A percentile compares a stretch with the other conserved stretches of the same genome.
Evolutionary conservation across 2,329 filamentous ascomycete species (phyloP).

Genomic region (Talaromyces sp.): DNA sequence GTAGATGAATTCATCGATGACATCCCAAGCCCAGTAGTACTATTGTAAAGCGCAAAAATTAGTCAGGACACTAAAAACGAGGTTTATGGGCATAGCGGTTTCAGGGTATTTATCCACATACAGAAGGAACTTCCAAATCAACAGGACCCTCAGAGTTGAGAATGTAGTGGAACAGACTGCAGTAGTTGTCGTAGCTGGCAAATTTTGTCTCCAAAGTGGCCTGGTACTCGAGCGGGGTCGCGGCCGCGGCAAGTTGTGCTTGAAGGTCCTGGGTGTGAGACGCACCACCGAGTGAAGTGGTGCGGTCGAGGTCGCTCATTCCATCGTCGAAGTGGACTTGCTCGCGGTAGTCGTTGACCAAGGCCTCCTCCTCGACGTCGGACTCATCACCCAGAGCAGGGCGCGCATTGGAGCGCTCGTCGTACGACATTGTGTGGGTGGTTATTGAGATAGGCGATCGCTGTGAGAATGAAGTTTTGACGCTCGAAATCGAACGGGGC

Average conservation of each 20-base stretch:
- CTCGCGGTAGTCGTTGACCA: conserved; percentile 94
- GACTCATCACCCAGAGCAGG: conserved; percentile 69
- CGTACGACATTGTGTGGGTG: conserved; percentile 46
- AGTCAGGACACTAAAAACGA: not conserved
- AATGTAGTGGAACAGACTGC: conserved; percentile 98
- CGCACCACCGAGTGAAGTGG: conserved; percentile 65
- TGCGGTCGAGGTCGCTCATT: conserved; percentile 76
- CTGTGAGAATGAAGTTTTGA: conserved; percentile 17
- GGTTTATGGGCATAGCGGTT: not conserved
- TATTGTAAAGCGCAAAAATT: conserved; percentile 40
- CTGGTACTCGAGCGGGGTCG: conserved; percentile 93
- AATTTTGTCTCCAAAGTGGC: conserved; percentile 96
- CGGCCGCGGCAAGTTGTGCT: conserved; percentile 83
- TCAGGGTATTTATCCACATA: conserved; percentile 52
- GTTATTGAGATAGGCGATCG: conserved; percentile 1
- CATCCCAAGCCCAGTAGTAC: conserved; percentile 99
- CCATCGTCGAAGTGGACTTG: conserved; percentile 92
- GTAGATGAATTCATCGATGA: conserved; percentile 99
- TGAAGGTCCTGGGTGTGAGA: conserved; percentile 88
- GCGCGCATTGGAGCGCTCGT: conserved; percentile 44
- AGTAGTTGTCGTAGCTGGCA: conserved; percentile 98
- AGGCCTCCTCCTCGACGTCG: conserved; percentile 91
- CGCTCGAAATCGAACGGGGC: not conserved
- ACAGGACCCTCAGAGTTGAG: conserved; percentile 99
- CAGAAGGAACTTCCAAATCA: conserved; percentile 92